Base-by-base conservation (phyloP, 2,329 filamentous ascomycete species). In the Ophiostoma pallidulum region DNA sequence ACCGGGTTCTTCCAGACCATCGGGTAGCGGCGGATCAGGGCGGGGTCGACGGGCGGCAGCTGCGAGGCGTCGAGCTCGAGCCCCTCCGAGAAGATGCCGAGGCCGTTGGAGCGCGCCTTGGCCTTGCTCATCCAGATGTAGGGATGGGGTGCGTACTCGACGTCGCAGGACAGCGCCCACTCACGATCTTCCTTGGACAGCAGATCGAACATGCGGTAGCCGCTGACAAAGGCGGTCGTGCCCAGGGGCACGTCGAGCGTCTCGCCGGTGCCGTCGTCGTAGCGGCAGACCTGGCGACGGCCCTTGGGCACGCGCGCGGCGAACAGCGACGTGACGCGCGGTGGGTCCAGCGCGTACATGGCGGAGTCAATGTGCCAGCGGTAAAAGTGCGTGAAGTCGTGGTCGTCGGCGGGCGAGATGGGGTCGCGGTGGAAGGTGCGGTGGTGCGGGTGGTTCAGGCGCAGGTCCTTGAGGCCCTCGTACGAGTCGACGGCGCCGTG, bases 321-420 rank as follows among this genome's bases (percentile, higher is more conserved):
- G 48, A 88, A 70, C 18, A 89, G 71, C 1, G 79, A 80, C 0
- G 85, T 89, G 3, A 81, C 84, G 24, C 80, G 73, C 2, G 85
- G 83, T 3, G 85, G 84, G 18, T 84, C 77, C 4, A 87, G 72
- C n/a, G 76, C 82, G 58, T 88, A 88, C 12, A 88, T 67, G 2
- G 84, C 84, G 3, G 84, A 84, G 57, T 88, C 84, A 41, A 88
- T 87, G 61, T 88, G 84, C 84, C 84, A 88, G 49, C 84, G 71
- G 64, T 85, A 88, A 65, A 86, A 80, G 66, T 65, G 67, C 3
- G 72, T 75, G 48, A 61, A 70, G 53, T 65, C 64, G 18, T 69
- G 60, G 49, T 75, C 72, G 10, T 73, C 67, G 7, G 65, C 61
- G 4, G 61, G 63, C 0, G 82, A 73, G 52, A 89, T 76, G 16